Percentiles rank a stretch among this genome's conserved stretches.
phyloP scores from a whole-genome alignment of 1,284 basidiomycete genomes.

The Puccinia triticina region DNA sequence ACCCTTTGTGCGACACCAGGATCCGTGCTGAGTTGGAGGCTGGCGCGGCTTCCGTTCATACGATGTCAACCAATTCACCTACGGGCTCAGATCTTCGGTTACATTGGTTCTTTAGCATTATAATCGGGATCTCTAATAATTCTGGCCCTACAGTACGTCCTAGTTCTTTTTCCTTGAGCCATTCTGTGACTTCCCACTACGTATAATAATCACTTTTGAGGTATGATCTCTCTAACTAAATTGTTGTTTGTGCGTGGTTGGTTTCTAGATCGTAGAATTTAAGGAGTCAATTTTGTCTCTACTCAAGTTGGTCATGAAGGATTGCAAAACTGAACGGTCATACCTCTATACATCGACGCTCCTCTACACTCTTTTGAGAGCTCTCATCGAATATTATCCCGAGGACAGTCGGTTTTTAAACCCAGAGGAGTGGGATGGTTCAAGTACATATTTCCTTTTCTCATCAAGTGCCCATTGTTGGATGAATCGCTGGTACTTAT shows the following conservation, averaged over 20 bases:
- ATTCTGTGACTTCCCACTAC: conserved; percentile 25
- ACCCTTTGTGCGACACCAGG: conserved; percentile 77
- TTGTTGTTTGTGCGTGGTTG: not conserved
- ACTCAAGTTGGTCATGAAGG: conserved; percentile 72
- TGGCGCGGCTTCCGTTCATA: conserved; percentile 87
- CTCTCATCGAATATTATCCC: conserved; percentile 78
- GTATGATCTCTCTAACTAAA: no score
- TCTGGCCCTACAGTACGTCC: conserved; percentile 77
- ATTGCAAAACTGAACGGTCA: conserved; percentile 84
- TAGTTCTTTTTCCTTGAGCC: conserved; percentile 66
- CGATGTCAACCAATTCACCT: conserved; percentile 81
- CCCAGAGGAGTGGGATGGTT: conserved; percentile 75
- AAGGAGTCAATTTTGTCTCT: conserved; percentile 72
- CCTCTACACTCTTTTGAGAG: conserved; percentile 76
- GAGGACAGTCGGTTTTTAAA: conserved; percentile 82
- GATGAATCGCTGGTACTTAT: not conserved
- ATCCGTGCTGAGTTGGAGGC: conserved; percentile 84
- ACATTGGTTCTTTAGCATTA: conserved; percentile 71
- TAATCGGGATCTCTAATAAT: conserved; percentile 60
- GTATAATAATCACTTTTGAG: no score
- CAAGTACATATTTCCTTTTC: conserved; percentile 64
- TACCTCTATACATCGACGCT: conserved; percentile 81
- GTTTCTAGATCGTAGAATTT: conserved; percentile 70
- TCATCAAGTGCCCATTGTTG: not conserved
- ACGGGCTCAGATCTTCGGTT: conserved; percentile 86